Evolutionary conservation across 345 rosid genomes (phyloP), one percentile per base, ranked within the genome.

Genomic region (Mangifera indica): DNA sequence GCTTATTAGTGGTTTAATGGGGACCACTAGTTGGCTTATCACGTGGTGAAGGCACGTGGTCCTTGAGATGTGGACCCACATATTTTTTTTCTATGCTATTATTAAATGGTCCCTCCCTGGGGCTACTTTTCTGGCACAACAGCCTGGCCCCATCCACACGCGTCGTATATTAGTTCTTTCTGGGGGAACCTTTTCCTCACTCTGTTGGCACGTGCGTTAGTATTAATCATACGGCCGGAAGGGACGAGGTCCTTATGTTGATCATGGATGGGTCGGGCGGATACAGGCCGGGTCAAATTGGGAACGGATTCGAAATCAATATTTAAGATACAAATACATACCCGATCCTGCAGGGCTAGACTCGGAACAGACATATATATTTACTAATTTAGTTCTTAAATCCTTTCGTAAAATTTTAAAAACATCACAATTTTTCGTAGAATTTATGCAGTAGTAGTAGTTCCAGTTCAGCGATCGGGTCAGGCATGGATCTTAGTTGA

Each of bases 11-110:
- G 26, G 64, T 32, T 20, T 44, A 2, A n/a, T 17, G 67, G 32
- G 49, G 59, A 45, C 77, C 69, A 57, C 52, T 6, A 46, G 24
- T 6, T 44, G 15, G 0, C 42, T 7, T 3, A 26, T 66, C 71
- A 73, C 71, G 66, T 74, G 72, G 15, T 1, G 10, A 10, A 0
- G 72, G 77, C 77, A 74, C 77, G 59, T 62, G 57, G 57, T 54
- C 40, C 60, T 2, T 15, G 60, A 25, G 59, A 13, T 60, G 11
- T 9, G 60, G 52, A 51, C 49, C 67, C 51, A 71, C 60, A 17
- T 20, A 21, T 46, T 60, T 29, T 59, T 26, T 29, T 15, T 26
- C 25, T n/a, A 12, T 17, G 24, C 44, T 42, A 25, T 57, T 11
- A 8, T 24, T 8, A 10, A 9, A 4, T 71, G 74, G 74, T 60